Base-by-base conservation (phyloP, 352 stramenopile genomes). In the Phytopythium helicoides region DNA sequence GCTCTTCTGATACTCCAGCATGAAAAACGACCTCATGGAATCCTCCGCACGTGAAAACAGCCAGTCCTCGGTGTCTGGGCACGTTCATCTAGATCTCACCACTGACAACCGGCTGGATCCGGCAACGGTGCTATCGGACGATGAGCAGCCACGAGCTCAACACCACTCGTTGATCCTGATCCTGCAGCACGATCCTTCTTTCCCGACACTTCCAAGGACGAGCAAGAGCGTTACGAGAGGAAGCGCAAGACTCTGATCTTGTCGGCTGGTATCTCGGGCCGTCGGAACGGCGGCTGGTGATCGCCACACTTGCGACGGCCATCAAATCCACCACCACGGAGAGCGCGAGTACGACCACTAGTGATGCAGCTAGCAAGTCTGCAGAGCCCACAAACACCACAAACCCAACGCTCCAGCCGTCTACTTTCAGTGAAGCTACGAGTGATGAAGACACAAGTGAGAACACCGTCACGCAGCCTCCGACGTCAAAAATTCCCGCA, bases 201-300 rank as follows among this genome's bases (percentile, higher is more conserved):
- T 9, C 26, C 16, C 6, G 28, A 25, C 28, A 38, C 28, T 33
- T 33, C 9, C 28, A 39, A 28, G 16, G 11, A 40, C 2, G 26
- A 39, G 16, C 45, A 26, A 10, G 45, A 26, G 45, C 45, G 18
- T 9, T 38, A 39, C 7, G 28, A 39, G 8, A 38, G 37, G 45
- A 51, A 51, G 26, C 45, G 45, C 25, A 51, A 51, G 45, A 51
- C 45, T 25, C 45, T 51, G 45, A 28, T 51, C 14, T n/a, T 51
- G 18, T 51, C 45, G 11, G 45, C 45, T 9, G 45, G 45, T 3
- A 33, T 51, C n/a, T 51, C 45, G 15, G n/a, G 45, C 45, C 1
- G 6, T 51, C 15, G 45, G 45, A 9, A 39, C 28, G 0, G 45
- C 19, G 16, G 45, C 45, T 21, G n/a, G 28, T 51, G 3, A 51